Evolutionary conservation across 2,329 filamentous ascomycete genomes (phyloP).

Genomic region (Trichoderma sp.): DNA sequence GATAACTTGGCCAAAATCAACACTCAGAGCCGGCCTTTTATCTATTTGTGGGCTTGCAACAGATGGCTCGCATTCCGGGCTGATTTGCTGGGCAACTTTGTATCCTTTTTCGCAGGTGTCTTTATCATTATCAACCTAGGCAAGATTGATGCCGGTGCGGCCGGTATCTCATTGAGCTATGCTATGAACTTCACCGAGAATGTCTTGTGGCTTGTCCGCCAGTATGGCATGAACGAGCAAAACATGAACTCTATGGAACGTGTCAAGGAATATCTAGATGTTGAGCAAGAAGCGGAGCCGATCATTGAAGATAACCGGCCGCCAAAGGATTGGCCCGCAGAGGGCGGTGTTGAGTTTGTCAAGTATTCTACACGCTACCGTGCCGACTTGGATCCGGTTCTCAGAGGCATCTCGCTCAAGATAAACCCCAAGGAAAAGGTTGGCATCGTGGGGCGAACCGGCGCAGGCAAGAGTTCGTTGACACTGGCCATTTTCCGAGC

Average conservation of each 20-base stretch:
- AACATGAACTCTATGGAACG: constrained; percentile 99
- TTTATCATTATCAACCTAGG: constrained; percentile 86
- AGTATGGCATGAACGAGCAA: constrained; percentile 94
- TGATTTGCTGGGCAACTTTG: constrained; percentile 83
- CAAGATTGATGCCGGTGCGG: constrained; percentile 81
- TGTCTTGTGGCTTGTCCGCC: constrained; percentile 89
- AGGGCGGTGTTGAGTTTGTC: constrained; percentile 83
- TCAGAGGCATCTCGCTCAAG: constrained; percentile 80
- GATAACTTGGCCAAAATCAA: constrained; percentile 90
- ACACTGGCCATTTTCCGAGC: constrained; percentile 91
- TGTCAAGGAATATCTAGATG: constrained; percentile 93
- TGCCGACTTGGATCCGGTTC: constrained; percentile 78
- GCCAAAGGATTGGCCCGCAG: constrained; percentile 74
- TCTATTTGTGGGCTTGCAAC: constrained; percentile 95
- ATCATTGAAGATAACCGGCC: constrained; percentile 77
- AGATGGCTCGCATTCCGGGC: constrained; percentile 94
- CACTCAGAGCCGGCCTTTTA: constrained; percentile 86
- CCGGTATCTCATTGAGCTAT: constrained; percentile 91
- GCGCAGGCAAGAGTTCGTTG: constrained; percentile 93
- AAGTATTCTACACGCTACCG: constrained; percentile 88
- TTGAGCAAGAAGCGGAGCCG: constrained; percentile 85
- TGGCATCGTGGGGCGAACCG: constrained; percentile 91
- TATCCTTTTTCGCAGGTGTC: constrained; percentile 87
- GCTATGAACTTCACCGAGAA: constrained; percentile 97
- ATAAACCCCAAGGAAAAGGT: constrained; percentile 87